phyloP scores from a whole-genome alignment of 2,329 filamentous ascomycete species.

The Penicillium rolfsii region DNA sequence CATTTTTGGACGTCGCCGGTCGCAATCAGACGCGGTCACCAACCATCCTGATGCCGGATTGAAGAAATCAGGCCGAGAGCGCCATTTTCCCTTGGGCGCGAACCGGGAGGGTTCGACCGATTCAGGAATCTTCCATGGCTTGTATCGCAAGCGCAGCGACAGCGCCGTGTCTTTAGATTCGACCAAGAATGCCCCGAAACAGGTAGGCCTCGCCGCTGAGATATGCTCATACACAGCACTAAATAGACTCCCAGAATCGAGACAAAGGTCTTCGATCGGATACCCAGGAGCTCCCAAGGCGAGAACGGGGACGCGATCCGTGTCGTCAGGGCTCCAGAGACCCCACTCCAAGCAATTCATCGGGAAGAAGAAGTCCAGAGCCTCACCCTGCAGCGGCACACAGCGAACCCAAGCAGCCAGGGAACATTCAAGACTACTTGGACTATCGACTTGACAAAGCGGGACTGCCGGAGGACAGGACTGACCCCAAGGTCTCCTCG shows the following conservation, averaged over 20 bases:
- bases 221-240: background rate
- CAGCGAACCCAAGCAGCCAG: slow-evolving; percentile 33
- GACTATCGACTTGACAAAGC: slow-evolving; percentile 28
- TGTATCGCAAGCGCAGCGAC: slow-evolving; percentile 31
- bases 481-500: background rate
- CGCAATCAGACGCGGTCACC: slow-evolving; percentile 25
- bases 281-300: background rate
- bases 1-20: slow-evolving; percentile 35
- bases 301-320: slow-evolving; percentile 4
- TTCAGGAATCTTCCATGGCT: slow-evolving; percentile 24
- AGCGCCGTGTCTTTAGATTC: slow-evolving; percentile 5
- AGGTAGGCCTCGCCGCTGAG: slow-evolving; percentile 8
- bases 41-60: slow-evolving; percentile 13
- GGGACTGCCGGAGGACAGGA: background rate
- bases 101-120: slow-evolving; percentile 6
- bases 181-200: background rate
- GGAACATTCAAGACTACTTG: slow-evolving; percentile 33
- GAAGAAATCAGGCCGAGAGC: slow-evolving; percentile 15
- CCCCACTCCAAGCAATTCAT: slow-evolving; percentile 7
- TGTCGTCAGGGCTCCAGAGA: slow-evolving; percentile 6
- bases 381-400: slow-evolving; percentile 15
- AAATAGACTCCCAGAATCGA: slow-evolving; percentile 6
- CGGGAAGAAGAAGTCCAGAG: slow-evolving; percentile 7
- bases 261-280: background rate
- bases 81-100: slow-evolving; percentile 13